A percentile compares a stretch with the other conserved stretches of the same genome.
Evolutionary conservation across 2,329 filamentous ascomycete species (phyloP).

Genomic region (Colletotrichum tanaceti): DNA sequence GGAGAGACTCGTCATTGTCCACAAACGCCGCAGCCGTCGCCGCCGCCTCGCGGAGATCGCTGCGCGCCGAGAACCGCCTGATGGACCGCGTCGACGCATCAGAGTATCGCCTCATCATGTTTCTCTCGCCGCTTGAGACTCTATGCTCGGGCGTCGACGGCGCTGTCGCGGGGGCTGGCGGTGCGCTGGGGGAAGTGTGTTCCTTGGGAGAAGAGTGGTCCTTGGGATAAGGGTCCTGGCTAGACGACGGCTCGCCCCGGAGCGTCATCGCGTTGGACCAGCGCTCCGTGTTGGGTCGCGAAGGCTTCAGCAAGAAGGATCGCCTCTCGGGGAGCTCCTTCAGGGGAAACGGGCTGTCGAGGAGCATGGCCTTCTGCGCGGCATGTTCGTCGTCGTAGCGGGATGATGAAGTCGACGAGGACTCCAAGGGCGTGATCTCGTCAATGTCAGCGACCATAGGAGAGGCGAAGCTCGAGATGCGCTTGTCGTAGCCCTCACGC

Average conservation of each 20-base stretch:
- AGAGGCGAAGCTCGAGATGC: slow-evolving; percentile 31
- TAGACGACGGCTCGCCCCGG: slow-evolving; percentile 20
- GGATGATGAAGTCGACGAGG: slow-evolving; percentile 19
- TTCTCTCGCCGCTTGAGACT: slow-evolving; percentile 20
- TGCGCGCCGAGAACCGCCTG: slow-evolving; percentile 35
- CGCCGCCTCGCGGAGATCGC: slow-evolving; percentile 32
- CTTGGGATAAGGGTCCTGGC: slow-evolving; percentile 14
- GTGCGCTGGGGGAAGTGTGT: neutral
- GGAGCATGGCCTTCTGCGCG: slow-evolving; percentile 26
- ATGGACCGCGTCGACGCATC: slow-evolving; percentile 34
- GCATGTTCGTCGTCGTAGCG: slow-evolving; percentile 27
- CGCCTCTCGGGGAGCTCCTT: slow-evolving; percentile 30
- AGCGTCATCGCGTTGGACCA: slow-evolving; percentile 37
- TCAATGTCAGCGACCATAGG: slow-evolving; percentile 33
- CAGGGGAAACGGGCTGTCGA: slow-evolving; percentile 31
- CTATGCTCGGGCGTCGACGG: slow-evolving; percentile 29
- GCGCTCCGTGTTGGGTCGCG: slow-evolving; percentile 26
- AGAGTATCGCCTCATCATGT: slow-evolving; percentile 32
- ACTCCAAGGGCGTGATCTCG: slow-evolving; percentile 26
- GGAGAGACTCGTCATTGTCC: slow-evolving; percentile 21
- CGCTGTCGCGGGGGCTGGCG: slow-evolving; percentile 21
- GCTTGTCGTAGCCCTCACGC: slow-evolving; percentile 30
- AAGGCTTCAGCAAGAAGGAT: slow-evolving; percentile 34
- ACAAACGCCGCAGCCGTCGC: slow-evolving; percentile 34
- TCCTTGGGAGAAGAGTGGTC: neutral